A percentile compares a stretch with the other conserved stretches of the same genome.
Evolutionary conservation across 768 basidiomycete genomes (phyloP).

Genomic region (Tephrocybe sp.): DNA sequence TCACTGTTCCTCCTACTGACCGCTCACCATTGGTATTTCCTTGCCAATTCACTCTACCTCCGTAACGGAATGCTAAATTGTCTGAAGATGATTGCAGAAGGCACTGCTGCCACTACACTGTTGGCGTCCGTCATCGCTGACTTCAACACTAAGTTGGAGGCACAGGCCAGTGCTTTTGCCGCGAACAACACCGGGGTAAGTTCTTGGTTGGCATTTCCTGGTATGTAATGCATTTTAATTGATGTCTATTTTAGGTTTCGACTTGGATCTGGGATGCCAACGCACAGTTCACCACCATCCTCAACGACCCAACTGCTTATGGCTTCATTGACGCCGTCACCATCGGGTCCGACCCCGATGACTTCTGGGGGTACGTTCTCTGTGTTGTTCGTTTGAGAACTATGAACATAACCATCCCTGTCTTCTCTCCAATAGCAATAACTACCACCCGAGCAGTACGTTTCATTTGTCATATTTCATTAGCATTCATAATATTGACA

Average conservation of each 20-base stretch:
- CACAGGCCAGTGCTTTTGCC: slow-evolving; percentile 41
- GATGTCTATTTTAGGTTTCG: slow-evolving; percentile 32
- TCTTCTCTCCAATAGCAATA: slow-evolving; percentile 37
- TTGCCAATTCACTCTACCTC: not conserved
- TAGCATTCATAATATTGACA: not conserved
- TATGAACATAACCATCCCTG: not conserved
- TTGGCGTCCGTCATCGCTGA: slow-evolving; percentile 48
- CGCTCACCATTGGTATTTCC: slow-evolving; percentile 40
- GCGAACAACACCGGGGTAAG: slow-evolving; percentile 46
- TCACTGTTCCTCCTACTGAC: slow-evolving; percentile 41
- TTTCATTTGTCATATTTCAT: not conserved
- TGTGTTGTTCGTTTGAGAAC: not conserved
- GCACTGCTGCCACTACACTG: slow-evolving; percentile 33
- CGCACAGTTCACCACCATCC: slow-evolving; percentile 46
- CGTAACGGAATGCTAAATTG: not conserved
- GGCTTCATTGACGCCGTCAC: slow-evolving; percentile 57
- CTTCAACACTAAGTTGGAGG: slow-evolving; percentile 51
- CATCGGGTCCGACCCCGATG: slow-evolving; percentile 38
- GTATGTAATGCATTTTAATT: too few relatives aligned
- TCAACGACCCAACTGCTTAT: slow-evolving; percentile 47
- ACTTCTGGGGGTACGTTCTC: slow-evolving; percentile 56
- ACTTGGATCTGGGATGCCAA: slow-evolving; percentile 54
- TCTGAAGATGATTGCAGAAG: slow-evolving; percentile 48
- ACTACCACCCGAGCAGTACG: slow-evolving; percentile 56
- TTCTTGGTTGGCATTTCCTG: not conserved